Evolutionary conservation across 352 stramenopile species (phyloP), one percentile per base, ranked within the genome.

Genomic region (Globisporangium acanthophoron): DNA sequence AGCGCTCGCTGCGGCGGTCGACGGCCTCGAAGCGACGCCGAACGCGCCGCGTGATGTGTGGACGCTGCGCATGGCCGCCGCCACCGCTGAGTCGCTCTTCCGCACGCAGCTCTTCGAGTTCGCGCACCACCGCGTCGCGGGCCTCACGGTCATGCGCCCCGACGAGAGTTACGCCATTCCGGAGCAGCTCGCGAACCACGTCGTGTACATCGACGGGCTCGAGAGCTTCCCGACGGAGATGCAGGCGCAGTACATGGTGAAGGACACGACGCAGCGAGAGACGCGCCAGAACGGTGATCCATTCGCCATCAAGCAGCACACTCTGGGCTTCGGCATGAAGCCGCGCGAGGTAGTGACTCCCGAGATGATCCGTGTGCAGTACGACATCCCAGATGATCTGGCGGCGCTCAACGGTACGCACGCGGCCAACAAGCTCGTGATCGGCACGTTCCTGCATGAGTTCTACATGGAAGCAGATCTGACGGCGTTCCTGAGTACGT

Each of bases 201-300:
- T 90, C 20, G 46, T 73, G 50, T 92, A 77, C 64, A 60, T 90
- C 11, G 82, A 85, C 64, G 82, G 76, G 21, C 68, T 92, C 20
- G 80, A 92, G 65, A 78, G 68, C 55, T 89, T 92, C 47, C 82
- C 82, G 5, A 87, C 82, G 27, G 68, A 82, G 52, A 76, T 78
- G 54, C 78, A 88, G 59, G 74, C 77, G n/a, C 64, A 64, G 35
- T 67, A 71, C 40, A 76, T 88, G 65, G 64, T 70, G 12, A 43
- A 13, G 12, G 7, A 15, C 12, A 12, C 11, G 37, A 43, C 37
- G 37, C 37, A 15, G 35, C 35, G 52, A 52, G 59, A 37, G 45
- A 61, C n/a, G 54, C 39, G 35, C 15, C 74, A 76, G 29, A 70
- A 71, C 35, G 47, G 56, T 4, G 68, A 85, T 37, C 74, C 73